Evolutionary conservation across 441 rosid species (phyloP).

Genomic region (Gossypium gossypioides): DNA sequence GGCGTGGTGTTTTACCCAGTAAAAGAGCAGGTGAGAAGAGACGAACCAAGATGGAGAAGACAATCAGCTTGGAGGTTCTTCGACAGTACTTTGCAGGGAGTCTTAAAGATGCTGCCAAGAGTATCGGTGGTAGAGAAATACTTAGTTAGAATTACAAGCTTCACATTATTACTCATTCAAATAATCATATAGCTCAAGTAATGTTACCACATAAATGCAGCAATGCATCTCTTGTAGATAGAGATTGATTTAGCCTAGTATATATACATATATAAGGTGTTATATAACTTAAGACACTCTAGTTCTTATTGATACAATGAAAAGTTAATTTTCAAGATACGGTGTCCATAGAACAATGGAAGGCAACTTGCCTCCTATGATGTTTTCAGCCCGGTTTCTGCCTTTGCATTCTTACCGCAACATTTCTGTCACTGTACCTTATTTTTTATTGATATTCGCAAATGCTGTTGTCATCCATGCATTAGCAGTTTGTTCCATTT

Average conservation of each 20-base stretch:
- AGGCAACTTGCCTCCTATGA: neutral
- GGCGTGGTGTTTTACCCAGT: conserved; percentile 19
- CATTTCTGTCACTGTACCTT: neutral
- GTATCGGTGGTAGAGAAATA: conserved; percentile 58
- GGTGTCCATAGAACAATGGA: neutral
- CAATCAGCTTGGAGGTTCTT: conserved; percentile 62
- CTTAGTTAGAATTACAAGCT: neutral
- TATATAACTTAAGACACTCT: neutral
- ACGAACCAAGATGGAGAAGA: conserved; percentile 60
- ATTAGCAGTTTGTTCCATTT: neutral
- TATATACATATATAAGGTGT: neutral
- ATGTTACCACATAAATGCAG: neutral
- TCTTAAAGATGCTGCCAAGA: conserved; percentile 86
- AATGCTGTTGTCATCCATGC: neutral
- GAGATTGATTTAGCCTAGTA: neutral
- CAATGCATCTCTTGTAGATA: neutral
- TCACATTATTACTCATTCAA: neutral
- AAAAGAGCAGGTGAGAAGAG: conserved; percentile 44
- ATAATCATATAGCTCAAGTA: neutral
- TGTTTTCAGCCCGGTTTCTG: neutral
- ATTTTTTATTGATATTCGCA: neutral
- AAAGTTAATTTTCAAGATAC: neutral
- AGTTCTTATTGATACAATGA: neutral
- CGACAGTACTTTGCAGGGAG: conserved; percentile 74
- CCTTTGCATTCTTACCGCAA: neutral